These are phyloP conservation scores for Malus sieversii DNA, from an alignment of 306 rosid species.

Conservation along the genomic window DNA sequence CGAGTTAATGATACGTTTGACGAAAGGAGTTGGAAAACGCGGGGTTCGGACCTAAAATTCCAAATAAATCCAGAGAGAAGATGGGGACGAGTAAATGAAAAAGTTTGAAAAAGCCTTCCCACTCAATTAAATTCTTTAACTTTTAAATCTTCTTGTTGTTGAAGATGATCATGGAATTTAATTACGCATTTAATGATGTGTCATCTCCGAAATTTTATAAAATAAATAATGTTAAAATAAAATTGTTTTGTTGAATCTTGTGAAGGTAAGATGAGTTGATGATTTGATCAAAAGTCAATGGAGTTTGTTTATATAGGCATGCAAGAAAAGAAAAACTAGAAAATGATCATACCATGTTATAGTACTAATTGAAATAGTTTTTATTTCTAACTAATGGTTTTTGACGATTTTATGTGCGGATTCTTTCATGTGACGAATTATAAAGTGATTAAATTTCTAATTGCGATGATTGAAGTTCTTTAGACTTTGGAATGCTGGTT, in stretches of 20 bases:
- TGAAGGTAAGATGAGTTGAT: neutral
- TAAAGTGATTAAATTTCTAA: too few species aligned
- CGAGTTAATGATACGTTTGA: slow-evolving; percentile 33
- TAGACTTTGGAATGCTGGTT: neutral
- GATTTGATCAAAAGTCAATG: neutral
- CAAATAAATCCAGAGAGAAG: slow-evolving; percentile 12
- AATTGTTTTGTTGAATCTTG: too few species aligned
- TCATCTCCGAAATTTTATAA: too few species aligned
- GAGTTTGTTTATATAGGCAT: neutral
- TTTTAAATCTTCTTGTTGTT: neutral
- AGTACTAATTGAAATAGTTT: neutral
- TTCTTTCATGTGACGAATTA: too few species aligned
- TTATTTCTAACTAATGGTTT: too few species aligned
- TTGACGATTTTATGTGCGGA: neutral
- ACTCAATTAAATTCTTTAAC: slow-evolving; percentile 26
- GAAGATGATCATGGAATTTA: neutral
- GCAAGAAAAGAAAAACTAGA: neutral
- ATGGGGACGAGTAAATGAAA: slow-evolving; percentile 30
- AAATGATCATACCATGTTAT: neutral
- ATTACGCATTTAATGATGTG: slow-evolving; percentile 5
- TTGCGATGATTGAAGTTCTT: too few species aligned
- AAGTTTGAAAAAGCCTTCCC: slow-evolving; percentile 29
- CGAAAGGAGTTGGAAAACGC: slow-evolving; percentile 10
- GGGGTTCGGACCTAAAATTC: neutral
- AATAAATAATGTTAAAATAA: too few species aligned